Evolutionary conservation across 2,329 filamentous ascomycete genomes (phyloP), one percentile per base, ranked within the genome.

Genomic region (Trichoderma pleuroti): DNA sequence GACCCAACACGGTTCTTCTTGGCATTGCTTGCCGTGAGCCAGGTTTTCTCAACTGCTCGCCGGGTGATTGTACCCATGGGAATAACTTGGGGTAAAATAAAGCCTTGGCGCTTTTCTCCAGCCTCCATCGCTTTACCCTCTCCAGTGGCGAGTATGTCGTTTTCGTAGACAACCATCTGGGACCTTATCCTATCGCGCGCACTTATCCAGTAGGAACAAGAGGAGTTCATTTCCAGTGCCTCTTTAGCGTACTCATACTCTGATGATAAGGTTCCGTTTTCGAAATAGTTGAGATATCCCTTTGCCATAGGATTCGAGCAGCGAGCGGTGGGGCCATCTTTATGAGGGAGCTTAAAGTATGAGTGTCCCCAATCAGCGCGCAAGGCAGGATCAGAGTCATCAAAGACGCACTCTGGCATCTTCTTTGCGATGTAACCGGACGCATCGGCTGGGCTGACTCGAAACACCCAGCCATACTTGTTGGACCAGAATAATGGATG

Each of bases 131-230:
- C 28, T 68, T 67, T 42, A 28, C 30, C 56, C 61, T 16, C 39
- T 71, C 62, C 21, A 10, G 64, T 26, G 6, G 46, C 18, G 34
- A 68, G 73, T 21, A 84, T 72, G 73, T 97, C 90, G 39, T 90
- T 85, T 71, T 94, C 86, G 78, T 97, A 98, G 1, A 99, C 92
- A 2, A 97, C 94, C 86, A 98, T 93, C 77, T 99, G 96, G n/a
- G 91, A 92, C 86, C 84, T 95, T 81, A 99, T 99, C 63, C 96
- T 87, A 77, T 97, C 93, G 72, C 96, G 88, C 18, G 96, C 94
- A 76, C 93, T 97, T 76, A 99, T 98, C 96, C 97, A 99, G 81
- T 99, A 99, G 0, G 95, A 98, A 79, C 97, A 99, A 0, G 94
- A 97, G 0, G 96, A 94, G 76, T 99, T 99, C 96, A 99, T 99